Conservation (phyloP, 2,329 filamentous ascomycete genomes). For the Claviceps fusiformis region DNA sequence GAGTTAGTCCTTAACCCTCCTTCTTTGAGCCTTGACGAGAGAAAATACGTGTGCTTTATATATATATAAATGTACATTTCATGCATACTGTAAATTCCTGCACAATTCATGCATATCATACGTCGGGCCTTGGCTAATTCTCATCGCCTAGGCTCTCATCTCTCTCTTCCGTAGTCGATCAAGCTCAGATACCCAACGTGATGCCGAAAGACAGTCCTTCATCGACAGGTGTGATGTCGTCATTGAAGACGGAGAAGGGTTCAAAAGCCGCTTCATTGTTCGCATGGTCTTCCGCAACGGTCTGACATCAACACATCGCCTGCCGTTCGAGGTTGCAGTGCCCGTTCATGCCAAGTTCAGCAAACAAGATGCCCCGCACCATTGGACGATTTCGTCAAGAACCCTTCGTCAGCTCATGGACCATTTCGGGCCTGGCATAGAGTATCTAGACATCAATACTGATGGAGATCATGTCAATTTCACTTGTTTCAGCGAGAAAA, state of each 20-base stretch:
- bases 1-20: constrained; percentile 28
- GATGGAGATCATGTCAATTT: constrained; percentile 63
- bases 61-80: background rate
- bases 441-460: constrained; percentile 66
- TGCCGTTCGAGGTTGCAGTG: constrained; percentile 62
- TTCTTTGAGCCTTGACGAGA: background rate
- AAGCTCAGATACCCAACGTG: constrained; percentile 40
- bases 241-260: constrained; percentile 56
- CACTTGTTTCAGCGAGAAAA: constrained; percentile 71
- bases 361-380: constrained; percentile 48
- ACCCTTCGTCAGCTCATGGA: constrained; percentile 64
- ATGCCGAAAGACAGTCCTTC: constrained; percentile 50
- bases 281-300: constrained; percentile 64
- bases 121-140: background rate
- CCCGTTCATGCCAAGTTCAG: constrained; percentile 68
- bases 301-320: constrained; percentile 61
- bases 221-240: constrained; percentile 64
- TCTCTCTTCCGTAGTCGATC: constrained; percentile 60
- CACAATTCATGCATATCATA: background rate
- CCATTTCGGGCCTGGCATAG: constrained; percentile 67
- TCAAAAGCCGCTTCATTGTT: constrained; percentile 60
- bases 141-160: constrained; percentile 40
- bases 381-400: constrained; percentile 59
- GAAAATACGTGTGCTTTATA: background rate
- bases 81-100: background rate